phyloP scores from a whole-genome alignment of 176 grass and related monocot genomes.

The Oryza rufipogon region DNA sequence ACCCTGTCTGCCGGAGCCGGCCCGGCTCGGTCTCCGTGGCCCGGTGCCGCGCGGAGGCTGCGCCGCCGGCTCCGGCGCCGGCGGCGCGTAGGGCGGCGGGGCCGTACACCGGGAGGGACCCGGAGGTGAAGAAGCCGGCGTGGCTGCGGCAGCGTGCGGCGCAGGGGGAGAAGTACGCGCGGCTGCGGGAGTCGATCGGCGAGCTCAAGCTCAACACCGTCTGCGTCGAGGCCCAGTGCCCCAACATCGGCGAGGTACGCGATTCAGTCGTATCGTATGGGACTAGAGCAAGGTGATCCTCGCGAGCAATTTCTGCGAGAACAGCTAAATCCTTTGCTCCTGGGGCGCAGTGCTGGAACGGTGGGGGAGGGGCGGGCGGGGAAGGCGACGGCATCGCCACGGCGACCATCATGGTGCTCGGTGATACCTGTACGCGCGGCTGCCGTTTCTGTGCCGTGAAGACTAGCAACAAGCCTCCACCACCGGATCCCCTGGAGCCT shows the following conservation, averaged over 20 bases:
- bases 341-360: conserved; percentile 80
- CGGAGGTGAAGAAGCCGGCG: conserved; percentile 79
- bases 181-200: conserved; percentile 68
- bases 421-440: conserved; percentile 88
- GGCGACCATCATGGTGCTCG: conserved; percentile 98
- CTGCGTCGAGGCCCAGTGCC: conserved; percentile 94
- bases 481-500: conserved; percentile 78
- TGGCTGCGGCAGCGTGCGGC: conserved; percentile 86
- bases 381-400: conserved; percentile 93
- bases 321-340: background rate
- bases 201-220: conserved; percentile 91
- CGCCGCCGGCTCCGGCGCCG: conserved; percentile 25
- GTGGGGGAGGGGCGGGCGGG: conserved; percentile 86
- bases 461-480: conserved; percentile 73
- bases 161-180: conserved; percentile 79
- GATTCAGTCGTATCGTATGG: background rate
- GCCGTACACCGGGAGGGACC: conserved; percentile 70
- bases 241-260: conserved; percentile 92
- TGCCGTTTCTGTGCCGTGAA: conserved; percentile 93
- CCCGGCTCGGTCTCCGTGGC: background rate
- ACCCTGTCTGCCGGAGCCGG: background rate
- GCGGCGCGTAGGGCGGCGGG: conserved; percentile 48
- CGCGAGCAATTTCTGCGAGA: background rate
- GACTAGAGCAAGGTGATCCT: background rate
- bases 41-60: conserved; percentile 41